Conservation (phyloP, 352 stramenopile genomes). For the Phytophthora pluvialis region DNA sequence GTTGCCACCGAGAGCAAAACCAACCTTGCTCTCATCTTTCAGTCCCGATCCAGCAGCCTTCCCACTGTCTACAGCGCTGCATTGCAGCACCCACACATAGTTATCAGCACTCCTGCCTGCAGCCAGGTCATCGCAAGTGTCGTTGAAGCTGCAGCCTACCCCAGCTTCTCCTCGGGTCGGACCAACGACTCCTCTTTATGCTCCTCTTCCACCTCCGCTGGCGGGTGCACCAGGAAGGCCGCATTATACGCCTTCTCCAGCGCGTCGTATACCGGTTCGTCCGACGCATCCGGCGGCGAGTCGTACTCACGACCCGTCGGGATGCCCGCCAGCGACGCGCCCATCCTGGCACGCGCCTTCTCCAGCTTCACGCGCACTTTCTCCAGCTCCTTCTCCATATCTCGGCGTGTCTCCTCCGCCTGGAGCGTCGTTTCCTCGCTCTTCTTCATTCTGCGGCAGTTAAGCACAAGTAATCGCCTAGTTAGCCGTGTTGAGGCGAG, state of each 20-base stretch:
- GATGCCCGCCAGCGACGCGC: conserved; percentile 35
- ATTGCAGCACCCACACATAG: conserved; percentile 4
- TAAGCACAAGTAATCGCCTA: neutral
- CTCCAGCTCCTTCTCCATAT: conserved; percentile 44
- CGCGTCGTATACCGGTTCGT: conserved; percentile 53
- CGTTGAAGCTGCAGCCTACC: conserved; percentile 21
- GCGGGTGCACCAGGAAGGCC: conserved; percentile 44
- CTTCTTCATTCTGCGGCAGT: conserved; percentile 1
- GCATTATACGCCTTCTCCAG: conserved; percentile 68
- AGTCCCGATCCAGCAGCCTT: neutral
- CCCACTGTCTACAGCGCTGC: conserved; percentile 6
- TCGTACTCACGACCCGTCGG: conserved; percentile 70
- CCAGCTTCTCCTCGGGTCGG: conserved; percentile 9
- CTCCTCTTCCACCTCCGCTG: conserved; percentile 6
- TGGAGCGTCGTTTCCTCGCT: conserved; percentile 7
- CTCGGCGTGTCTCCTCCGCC: conserved; percentile 7
- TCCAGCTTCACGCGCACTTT: conserved; percentile 51
- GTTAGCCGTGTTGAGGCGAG: neutral
- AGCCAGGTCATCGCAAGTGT: conserved; percentile 17
- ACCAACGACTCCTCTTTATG: neutral
- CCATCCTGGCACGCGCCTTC: conserved; percentile 42
- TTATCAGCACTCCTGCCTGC: conserved; percentile 9
- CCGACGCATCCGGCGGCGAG: conserved; percentile 34
- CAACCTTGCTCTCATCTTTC: conserved; percentile 12
- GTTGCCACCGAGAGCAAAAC: neutral